Conservation (phyloP, 2,329 filamentous ascomycete species). For the Lecanicillium sp. region DNA sequence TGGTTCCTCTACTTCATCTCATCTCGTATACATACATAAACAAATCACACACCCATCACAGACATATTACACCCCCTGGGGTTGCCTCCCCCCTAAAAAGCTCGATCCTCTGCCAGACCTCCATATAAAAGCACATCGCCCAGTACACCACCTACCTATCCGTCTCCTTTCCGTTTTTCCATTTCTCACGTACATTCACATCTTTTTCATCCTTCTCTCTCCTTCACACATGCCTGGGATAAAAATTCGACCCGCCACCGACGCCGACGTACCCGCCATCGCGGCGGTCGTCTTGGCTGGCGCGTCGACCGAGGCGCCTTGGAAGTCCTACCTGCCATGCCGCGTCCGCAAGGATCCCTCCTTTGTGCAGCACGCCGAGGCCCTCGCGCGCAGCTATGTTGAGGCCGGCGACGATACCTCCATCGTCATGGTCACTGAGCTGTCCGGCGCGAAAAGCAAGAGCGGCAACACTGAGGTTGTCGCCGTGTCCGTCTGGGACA, state of each 20-base stretch:
- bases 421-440: constrained; percentile 15
- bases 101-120: too few species aligned
- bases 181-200: not conserved
- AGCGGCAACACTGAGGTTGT: constrained; percentile 5
- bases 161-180: not conserved
- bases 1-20: too few species aligned
- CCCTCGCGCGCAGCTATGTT: constrained; percentile 9
- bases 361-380: constrained; percentile 7
- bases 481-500: constrained; percentile 17
- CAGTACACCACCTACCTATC: not conserved
- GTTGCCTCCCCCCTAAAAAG: too few species aligned
- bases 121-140: too few species aligned
- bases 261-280: constrained; percentile 17
- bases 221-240: constrained; percentile 5
- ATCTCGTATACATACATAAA: too few species aligned
- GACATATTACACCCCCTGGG: too few species aligned
- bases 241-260: constrained; percentile 16
- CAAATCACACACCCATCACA: too few species aligned
- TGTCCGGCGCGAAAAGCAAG: constrained; percentile 2
- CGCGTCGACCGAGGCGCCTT: constrained; percentile 15
- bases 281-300: constrained; percentile 16
- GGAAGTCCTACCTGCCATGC: constrained; percentile 14
- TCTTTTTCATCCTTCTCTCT: constrained; percentile 6
- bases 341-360: not conserved
- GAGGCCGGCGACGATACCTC: not conserved